Evolutionary conservation across 2,329 filamentous ascomycete species (phyloP).

Genomic region (Rutstroemia sp.): DNA sequence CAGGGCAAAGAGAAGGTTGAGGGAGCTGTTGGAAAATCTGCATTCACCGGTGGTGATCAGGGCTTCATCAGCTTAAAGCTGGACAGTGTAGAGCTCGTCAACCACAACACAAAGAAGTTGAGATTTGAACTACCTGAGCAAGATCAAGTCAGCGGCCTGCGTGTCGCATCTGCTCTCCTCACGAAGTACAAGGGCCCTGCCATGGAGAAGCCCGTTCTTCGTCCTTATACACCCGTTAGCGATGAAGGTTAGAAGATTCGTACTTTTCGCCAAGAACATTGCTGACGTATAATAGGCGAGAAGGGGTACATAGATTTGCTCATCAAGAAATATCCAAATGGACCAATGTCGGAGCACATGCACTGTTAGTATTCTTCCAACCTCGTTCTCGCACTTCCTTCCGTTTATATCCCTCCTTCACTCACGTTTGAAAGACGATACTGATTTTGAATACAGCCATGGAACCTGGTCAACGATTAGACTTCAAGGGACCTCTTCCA

Average conservation of each 20-base stretch:
- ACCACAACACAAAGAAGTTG: slow-evolving; percentile 92
- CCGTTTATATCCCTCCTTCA: background rate
- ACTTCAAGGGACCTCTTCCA: slow-evolving; percentile 90
- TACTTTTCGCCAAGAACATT: background rate
- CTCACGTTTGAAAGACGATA: background rate
- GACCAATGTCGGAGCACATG: slow-evolving; percentile 86
- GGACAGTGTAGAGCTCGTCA: slow-evolving; percentile 69
- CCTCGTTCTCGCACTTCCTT: background rate
- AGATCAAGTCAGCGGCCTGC: slow-evolving; percentile 76
- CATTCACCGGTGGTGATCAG: slow-evolving; percentile 80
- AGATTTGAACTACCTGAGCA: slow-evolving; percentile 80
- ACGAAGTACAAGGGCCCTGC: slow-evolving; percentile 86
- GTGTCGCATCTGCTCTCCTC: slow-evolving; percentile 77
- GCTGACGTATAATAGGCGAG: slow-evolving; percentile 44
- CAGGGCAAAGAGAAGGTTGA: slow-evolving; percentile 23
- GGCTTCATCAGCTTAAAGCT: slow-evolving; percentile 80
- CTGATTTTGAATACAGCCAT: slow-evolving; percentile 39
- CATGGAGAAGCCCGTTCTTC: slow-evolving; percentile 76
- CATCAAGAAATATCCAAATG: slow-evolving; percentile 84
- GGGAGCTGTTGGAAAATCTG: slow-evolving; percentile 31
- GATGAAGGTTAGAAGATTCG: slow-evolving; percentile 58
- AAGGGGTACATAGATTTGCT: slow-evolving; percentile 81
- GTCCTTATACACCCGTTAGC: slow-evolving; percentile 88
- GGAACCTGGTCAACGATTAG: slow-evolving; percentile 71
- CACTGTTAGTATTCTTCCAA: slow-evolving; percentile 39